Evolutionary conservation across 345 rosid genomes (phyloP).

Genomic region (Aquilaria malaccensis): DNA sequence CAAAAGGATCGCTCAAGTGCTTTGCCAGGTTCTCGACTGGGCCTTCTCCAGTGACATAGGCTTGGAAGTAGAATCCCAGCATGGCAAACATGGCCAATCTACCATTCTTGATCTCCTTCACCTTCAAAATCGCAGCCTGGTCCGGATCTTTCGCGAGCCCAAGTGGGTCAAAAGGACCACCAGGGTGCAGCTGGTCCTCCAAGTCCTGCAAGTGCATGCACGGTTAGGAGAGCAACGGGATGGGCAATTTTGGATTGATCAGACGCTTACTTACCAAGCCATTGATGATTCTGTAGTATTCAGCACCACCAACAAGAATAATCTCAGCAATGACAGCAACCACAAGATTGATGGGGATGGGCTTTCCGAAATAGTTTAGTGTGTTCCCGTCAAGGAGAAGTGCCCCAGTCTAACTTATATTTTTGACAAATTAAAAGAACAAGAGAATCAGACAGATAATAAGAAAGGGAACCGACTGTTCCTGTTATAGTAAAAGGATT

Average conservation of each 20-base stretch:
- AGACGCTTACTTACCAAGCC: constrained; percentile 50
- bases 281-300: constrained; percentile 89
- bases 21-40: constrained; percentile 89
- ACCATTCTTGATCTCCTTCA: constrained; percentile 95
- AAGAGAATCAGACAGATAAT: not conserved
- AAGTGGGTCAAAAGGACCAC: constrained; percentile 95
- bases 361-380: constrained; percentile 87
- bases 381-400: constrained; percentile 95
- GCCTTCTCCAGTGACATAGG: constrained; percentile 93
- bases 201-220: constrained; percentile 32
- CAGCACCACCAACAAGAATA: constrained; percentile 93
- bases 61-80: constrained; percentile 85
- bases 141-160: constrained; percentile 93
- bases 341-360: constrained; percentile 79
- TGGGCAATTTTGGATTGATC: too few species aligned
- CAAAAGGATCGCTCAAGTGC: constrained; percentile 96
- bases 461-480: not conserved
- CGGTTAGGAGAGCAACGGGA: too few species aligned
- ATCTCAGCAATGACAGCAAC: constrained; percentile 78
- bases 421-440: not conserved
- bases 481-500: not conserved
- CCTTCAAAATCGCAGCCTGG: constrained; percentile 87
- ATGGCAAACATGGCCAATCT: constrained; percentile 95
- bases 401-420: constrained; percentile 70
- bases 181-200: constrained; percentile 97